Evolutionary conservation across 75 land plant genomes (phyloP).

Genomic region (Selaginella tamariscina): DNA sequence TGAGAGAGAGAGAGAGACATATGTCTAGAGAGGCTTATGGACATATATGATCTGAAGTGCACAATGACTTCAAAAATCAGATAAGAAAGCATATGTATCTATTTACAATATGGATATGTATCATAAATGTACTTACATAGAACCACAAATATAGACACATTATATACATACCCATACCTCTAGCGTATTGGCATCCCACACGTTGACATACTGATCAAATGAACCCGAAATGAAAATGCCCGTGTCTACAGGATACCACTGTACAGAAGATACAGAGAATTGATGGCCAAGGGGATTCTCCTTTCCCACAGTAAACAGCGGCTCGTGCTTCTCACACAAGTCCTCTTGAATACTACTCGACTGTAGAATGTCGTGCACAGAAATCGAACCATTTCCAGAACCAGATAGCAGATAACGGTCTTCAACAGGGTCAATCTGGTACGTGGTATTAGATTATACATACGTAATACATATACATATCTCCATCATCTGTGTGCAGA

Average conservation of each 20-base stretch:
- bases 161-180: slow-evolving; percentile 34
- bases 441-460: no score
- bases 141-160: no score
- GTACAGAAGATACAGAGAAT: slow-evolving; percentile 65
- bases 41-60: no score
- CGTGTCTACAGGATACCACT: slow-evolving; percentile 93
- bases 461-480: no score
- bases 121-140: no score
- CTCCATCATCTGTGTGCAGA: no score
- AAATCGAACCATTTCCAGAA: slow-evolving; percentile 79
- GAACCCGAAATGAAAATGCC: slow-evolving; percentile 83
- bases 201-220: slow-evolving; percentile 71
- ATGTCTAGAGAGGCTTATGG: no score
- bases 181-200: slow-evolving; percentile 83
- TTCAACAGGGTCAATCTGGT: slow-evolving; percentile 76
- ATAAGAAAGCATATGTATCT: not conserved
- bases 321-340: slow-evolving; percentile 46
- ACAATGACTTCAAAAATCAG: not conserved
- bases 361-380: slow-evolving; percentile 59
- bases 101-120: no score
- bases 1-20: no score
- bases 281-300: slow-evolving; percentile 50
- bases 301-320: slow-evolving; percentile 60
- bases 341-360: slow-evolving; percentile 37
- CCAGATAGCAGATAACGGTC: slow-evolving; percentile 66